Evolutionary conservation across 73 alveolate species (phyloP), one percentile per base, ranked within the genome.

Genomic region (Breviolum minutum): DNA sequence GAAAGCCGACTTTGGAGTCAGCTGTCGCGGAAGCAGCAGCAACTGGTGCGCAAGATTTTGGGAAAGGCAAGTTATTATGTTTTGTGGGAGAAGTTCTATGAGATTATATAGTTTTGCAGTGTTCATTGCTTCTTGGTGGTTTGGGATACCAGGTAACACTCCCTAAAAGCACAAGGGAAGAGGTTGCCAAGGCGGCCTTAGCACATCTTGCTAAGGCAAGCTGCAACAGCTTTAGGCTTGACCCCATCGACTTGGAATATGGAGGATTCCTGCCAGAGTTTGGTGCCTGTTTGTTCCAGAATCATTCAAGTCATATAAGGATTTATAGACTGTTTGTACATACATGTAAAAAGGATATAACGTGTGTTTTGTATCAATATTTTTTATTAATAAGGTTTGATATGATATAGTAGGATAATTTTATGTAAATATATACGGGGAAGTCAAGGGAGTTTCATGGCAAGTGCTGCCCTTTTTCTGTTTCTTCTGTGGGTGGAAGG

Each of bases 161-260:
- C 26, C 81, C 54, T 40, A 40, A 40, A 40, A 40, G 54, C 54
- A 40, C 3, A 40, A 40, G 54, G 54, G 54, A 40, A 40, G 54
- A 40, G n/a, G n/a, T n/a, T n/a, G 54, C 54, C 54, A 40, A 40
- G 3, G 54, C 54, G 3, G 54, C n/a, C n/a, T n/a, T 26, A 73
- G 54, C 30, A 7, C 27, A 2, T 5, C 0, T 10, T 40, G 60
- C 77, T 60, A 13, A 89, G 96, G 96, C 79, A 29, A 32, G 70
- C 96, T 9, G 96, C 96, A 17, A 27, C 32, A 32, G 86, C 96
- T 12, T 27, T 89, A 62, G 96, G 96, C 24, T 89, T 89, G 20
- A 68, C 85, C 19, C 79, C 79, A 70, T 69, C 63, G n/a, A 69
- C 81, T 32, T 89, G 96, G 96, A 66, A 69, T 60, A 22, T 24